Conservation (phyloP, 2,329 filamentous ascomycete genomes). For the Verruconis gallopava region DNA sequence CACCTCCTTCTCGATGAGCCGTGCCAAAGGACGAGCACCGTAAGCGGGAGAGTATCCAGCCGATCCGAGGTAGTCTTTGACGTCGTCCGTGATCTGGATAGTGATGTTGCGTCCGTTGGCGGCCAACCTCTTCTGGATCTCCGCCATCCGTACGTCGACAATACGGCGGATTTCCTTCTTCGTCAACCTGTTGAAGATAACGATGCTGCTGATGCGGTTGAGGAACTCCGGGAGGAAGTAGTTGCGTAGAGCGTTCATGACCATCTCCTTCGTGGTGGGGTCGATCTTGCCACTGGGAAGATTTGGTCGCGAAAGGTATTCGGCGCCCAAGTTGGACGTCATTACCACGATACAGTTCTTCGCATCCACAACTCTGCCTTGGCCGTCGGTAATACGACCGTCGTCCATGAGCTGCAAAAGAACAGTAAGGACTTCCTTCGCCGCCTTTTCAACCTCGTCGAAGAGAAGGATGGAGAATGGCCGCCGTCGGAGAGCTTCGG, state of each 20-base stretch:
- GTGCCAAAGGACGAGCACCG: conserved; percentile 74
- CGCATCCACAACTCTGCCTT: conserved; percentile 87
- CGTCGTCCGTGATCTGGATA: conserved; percentile 73
- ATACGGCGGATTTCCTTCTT: conserved; percentile 85
- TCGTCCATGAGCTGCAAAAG: conserved; percentile 99
- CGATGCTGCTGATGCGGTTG: conserved; percentile 88
- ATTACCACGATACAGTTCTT: conserved; percentile 99
- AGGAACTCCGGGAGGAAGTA: conserved; percentile 98
- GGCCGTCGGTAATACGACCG: conserved; percentile 93
- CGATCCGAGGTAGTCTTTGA: conserved; percentile 83
- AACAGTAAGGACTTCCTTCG: conserved; percentile 93
- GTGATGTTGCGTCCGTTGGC: conserved; percentile 72
- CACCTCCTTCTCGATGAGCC: conserved; percentile 94
- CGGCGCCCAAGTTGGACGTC: conserved; percentile 94
- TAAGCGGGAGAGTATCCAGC: conserved; percentile 94
- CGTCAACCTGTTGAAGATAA: conserved; percentile 97
- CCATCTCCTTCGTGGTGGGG: conserved; percentile 68
- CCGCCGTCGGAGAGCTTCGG: conserved; percentile 81
- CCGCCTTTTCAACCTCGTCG: conserved; percentile 96
- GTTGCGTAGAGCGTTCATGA: conserved; percentile 80
- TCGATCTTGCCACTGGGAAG: conserved; percentile 77
- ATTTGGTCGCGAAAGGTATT: conserved; percentile 73
- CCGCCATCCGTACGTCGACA: conserved; percentile 73
- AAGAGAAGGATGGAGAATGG: conserved; percentile 97
- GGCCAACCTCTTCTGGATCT: conserved; percentile 84